Percentiles rank a stretch among this genome's conserved stretches.
phyloP scores from a whole-genome alignment of 31 red algal genomes.

The Odonthalia washingtoniensis region DNA sequence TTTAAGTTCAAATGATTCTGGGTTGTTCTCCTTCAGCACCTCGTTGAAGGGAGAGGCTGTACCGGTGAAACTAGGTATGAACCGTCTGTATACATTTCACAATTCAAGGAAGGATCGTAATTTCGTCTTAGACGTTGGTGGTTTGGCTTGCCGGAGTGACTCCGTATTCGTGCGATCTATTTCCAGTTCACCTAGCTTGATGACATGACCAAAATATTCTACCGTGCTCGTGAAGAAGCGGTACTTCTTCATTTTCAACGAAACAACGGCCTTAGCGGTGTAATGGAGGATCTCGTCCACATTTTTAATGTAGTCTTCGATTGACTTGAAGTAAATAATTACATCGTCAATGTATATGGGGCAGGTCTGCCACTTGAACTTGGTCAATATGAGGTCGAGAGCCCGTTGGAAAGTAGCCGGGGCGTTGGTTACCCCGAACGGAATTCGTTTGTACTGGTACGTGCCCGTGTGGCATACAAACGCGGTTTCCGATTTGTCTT shows the following conservation, averaged over 20 bases:
- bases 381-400: constrained; percentile 26
- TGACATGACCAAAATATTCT: constrained; percentile 20
- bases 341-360: constrained; percentile 27
- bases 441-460: constrained; percentile 32
- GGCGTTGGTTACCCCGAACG: constrained; percentile 53
- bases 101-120: too few relatives aligned
- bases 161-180: background rate
- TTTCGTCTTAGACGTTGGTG: constrained; percentile 16
- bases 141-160: constrained; percentile 1
- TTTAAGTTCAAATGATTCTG: too few relatives aligned
- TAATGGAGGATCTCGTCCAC: background rate
- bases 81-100: too few relatives aligned
- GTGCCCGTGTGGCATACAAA: constrained; percentile 30
- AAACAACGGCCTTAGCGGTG: too few relatives aligned
- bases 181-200: constrained; percentile 4
- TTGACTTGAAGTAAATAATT: constrained; percentile 1
- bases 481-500: constrained; percentile 7
- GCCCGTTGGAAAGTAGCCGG: constrained; percentile 47
- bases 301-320: background rate
- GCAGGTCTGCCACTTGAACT: constrained; percentile 32
- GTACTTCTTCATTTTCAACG: constrained; percentile 33
- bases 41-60: too few relatives aligned
- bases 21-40: too few relatives aligned
- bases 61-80: too few relatives aligned
- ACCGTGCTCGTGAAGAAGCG: constrained; percentile 6